A percentile compares a stretch with the other conserved stretches of the same genome.
Evolutionary conservation across 2,329 filamentous ascomycete genomes (phyloP).

Genomic region (Mycosphaerella arachidis): DNA sequence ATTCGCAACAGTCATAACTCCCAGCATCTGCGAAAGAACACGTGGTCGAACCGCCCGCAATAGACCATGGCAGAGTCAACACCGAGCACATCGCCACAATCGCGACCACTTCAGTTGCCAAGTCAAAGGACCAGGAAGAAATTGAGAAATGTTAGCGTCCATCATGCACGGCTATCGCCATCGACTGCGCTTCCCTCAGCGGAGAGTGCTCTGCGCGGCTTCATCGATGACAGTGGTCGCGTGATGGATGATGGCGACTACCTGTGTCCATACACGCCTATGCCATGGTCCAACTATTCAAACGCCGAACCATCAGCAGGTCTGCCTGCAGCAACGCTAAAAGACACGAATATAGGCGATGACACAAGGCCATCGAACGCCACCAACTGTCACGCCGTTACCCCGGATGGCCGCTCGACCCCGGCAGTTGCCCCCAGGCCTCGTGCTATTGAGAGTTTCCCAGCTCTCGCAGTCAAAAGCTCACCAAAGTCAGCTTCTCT

Average conservation of each 20-base stretch:
- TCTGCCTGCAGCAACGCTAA: not conserved
- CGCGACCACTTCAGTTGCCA: not conserved
- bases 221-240: not conserved
- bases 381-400: not conserved
- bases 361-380: not conserved
- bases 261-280: not conserved
- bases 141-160: not conserved
- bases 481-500: not conserved
- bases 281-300: not conserved
- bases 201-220: not conserved
- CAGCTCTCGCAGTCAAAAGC: not conserved
- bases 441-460: not conserved
- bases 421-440: not conserved
- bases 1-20: too few relatives aligned
- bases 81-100: not conserved
- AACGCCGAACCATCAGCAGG: not conserved
- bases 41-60: too few relatives aligned
- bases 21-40: too few relatives aligned
- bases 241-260: not conserved
- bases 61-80: not conserved
- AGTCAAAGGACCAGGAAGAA: not conserved
- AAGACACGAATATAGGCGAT: not conserved
- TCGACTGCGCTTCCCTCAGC: not conserved
- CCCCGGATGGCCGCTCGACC: not conserved
- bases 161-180: not conserved